Evolutionary conservation across 2,329 filamentous ascomycete species (phyloP).

Genomic region (Furcasterigmium furcatum): DNA sequence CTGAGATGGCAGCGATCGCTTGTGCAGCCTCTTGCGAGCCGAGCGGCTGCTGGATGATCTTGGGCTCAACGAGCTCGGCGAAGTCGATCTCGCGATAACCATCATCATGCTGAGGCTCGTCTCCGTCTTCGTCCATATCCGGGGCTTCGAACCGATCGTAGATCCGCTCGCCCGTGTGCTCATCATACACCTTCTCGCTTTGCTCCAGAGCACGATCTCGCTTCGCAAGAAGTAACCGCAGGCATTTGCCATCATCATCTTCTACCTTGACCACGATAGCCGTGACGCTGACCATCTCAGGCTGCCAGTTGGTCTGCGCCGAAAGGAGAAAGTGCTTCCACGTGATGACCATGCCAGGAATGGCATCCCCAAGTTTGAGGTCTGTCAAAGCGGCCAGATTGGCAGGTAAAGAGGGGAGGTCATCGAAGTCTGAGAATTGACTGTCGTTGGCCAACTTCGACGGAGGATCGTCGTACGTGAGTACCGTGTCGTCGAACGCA

Average conservation of each 20-base stretch:
- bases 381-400: conserved; percentile 51
- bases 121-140: conserved; percentile 54
- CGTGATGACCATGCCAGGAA: conserved; percentile 61
- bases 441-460: conserved; percentile 31
- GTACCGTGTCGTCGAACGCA: conserved; percentile 23
- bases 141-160: conserved; percentile 79
- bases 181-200: conserved; percentile 59
- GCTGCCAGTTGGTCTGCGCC: conserved; percentile 62
- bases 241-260: conserved; percentile 43
- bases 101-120: conserved; percentile 50
- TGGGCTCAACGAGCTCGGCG: conserved; percentile 64
- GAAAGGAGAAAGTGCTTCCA: conserved; percentile 66
- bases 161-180: conserved; percentile 65
- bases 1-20: conserved; percentile 6
- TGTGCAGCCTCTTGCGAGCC: conserved; percentile 19
- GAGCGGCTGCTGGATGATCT: conserved; percentile 48
- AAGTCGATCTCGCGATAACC: conserved; percentile 60
- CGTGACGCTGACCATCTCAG: conserved; percentile 60
- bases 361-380: conserved; percentile 44
- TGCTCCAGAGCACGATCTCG: conserved; percentile 59
- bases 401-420: conserved; percentile 60
- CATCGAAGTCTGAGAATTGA: conserved; percentile 49
- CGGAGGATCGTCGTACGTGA: conserved; percentile 36
- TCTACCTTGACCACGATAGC: conserved; percentile 59
- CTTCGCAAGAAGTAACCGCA: conserved; percentile 65